Conservation (phyloP, 192 early-diverging fungal species). For the Backusella westeae region DNA sequence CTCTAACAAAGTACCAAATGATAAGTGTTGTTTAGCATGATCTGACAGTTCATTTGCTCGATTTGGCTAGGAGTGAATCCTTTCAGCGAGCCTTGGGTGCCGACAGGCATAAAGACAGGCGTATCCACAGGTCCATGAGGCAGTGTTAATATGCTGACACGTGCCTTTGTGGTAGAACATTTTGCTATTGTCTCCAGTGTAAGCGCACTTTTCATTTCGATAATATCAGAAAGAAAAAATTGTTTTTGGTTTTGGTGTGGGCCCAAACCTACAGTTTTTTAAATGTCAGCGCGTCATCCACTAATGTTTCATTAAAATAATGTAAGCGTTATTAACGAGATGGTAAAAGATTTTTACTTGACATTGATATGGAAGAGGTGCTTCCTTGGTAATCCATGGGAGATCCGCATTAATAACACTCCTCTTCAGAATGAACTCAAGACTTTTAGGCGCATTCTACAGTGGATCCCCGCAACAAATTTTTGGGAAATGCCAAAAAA, state of each 20-base stretch:
- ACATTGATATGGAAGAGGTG: no score
- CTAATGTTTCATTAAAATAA: no score
- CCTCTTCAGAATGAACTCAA: no score
- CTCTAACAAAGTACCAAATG: conserved; percentile 55
- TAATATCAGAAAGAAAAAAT: neutral
- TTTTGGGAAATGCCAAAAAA: no score
- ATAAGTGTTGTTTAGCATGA: conserved; percentile 88
- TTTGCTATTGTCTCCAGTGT: conserved; percentile 66
- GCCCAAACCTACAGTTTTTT: no score
- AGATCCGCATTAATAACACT: no score
- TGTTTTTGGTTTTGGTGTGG: neutral
- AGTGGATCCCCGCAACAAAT: no score
- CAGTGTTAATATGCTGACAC: conserved; percentile 65
- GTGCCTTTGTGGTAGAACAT: conserved; percentile 80
- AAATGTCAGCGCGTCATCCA: no score
- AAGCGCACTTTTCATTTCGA: conserved; percentile 65
- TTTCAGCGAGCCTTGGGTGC: conserved; percentile 82
- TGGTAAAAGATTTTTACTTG: no score
- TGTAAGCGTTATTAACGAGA: no score
- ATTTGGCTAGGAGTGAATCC: conserved; percentile 78
- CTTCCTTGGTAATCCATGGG: no score
- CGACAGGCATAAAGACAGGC: conserved; percentile 90
- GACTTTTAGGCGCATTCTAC: no score
- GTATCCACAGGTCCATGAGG: conserved; percentile 82
- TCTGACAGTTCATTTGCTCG: conserved; percentile 71